Percentiles rank a stretch among this genome's conserved stretches.
Evolutionary conservation across 2,329 filamentous ascomycete species (phyloP).

Genomic region (Ascocoryne sarcoides): DNA sequence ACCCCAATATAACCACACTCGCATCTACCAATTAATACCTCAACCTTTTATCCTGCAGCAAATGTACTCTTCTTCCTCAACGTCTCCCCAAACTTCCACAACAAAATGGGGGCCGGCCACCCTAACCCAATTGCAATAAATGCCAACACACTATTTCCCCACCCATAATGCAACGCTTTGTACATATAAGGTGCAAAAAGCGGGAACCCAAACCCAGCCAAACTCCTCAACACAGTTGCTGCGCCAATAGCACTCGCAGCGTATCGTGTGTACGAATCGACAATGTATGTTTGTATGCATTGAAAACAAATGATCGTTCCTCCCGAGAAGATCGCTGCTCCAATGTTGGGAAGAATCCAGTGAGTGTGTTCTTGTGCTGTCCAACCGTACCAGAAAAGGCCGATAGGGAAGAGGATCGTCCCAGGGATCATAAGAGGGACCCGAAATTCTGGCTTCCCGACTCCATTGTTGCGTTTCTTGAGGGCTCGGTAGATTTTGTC

Average conservation of each 20-base stretch:
- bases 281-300: conserved; percentile 40
- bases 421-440: conserved; percentile 49
- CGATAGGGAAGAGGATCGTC: conserved; percentile 45
- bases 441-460: conserved; percentile 49
- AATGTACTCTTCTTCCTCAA: conserved; percentile 36
- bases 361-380: conserved; percentile 40
- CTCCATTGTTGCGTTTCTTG: conserved; percentile 23
- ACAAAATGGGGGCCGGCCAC: conserved; percentile 37
- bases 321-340: conserved; percentile 40
- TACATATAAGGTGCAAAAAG: conserved; percentile 27
- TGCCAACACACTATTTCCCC: conserved; percentile 36
- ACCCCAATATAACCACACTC: too few relatives aligned
- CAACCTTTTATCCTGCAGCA: conserved; percentile 19
- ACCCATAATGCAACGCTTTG: conserved; percentile 35
- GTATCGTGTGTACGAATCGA: conserved; percentile 38
- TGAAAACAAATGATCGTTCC: conserved; percentile 33
- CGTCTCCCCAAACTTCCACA: conserved; percentile 33
- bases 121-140: conserved; percentile 45
- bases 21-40: background rate
- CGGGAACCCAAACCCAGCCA: conserved; percentile 25
- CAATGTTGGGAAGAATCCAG: conserved; percentile 51
- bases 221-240: conserved; percentile 20
- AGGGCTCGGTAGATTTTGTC: conserved; percentile 24
- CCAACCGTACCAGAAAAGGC: conserved; percentile 51
- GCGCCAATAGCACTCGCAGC: conserved; percentile 34